These are phyloP conservation scores for Tricholoma bakamatsutake DNA, from an alignment of 768 basidiomycete species.

Conservation along the genomic window DNA sequence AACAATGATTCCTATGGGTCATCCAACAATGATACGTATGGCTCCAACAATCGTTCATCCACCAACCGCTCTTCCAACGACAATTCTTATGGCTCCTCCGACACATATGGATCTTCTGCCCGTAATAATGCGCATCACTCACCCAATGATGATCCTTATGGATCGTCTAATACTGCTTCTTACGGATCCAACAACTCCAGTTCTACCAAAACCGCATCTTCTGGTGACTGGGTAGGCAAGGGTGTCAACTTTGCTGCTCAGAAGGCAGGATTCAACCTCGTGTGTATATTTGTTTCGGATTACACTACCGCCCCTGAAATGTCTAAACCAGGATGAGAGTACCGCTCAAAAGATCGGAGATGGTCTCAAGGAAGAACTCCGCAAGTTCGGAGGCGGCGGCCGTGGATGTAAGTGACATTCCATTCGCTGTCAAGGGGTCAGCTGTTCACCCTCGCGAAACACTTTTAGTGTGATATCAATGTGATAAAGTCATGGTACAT, in stretches of 20 bases:
- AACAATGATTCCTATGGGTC: too few relatives aligned
- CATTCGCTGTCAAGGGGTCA: background rate
- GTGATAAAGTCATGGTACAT: too few relatives aligned
- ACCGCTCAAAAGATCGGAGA: slow-evolving; percentile 34
- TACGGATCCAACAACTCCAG: slow-evolving; percentile 14
- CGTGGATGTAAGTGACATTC: slow-evolving; percentile 11
- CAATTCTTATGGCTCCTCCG: too few relatives aligned
- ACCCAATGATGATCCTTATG: slow-evolving; percentile 15
- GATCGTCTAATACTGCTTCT: slow-evolving; percentile 18
- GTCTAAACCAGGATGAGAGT: slow-evolving; percentile 23
- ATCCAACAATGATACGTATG: too few relatives aligned
- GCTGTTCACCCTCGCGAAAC: background rate
- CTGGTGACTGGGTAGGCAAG: slow-evolving; percentile 29
- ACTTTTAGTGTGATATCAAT: background rate
- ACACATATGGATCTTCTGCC: too few relatives aligned
- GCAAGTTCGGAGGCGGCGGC: slow-evolving; percentile 29
- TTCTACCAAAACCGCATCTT: slow-evolving; percentile 5
- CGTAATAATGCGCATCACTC: too few relatives aligned
- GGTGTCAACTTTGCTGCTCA: slow-evolving; percentile 32
- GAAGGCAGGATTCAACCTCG: slow-evolving; percentile 40
- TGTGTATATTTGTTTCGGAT: slow-evolving; percentile 19
- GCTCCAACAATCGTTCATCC: too few relatives aligned
- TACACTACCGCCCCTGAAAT: background rate
- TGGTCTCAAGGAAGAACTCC: slow-evolving; percentile 29
- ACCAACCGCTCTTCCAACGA: too few relatives aligned